Conservation (phyloP, 2,329 filamentous ascomycete species). For the Fusarium sp. region DNA sequence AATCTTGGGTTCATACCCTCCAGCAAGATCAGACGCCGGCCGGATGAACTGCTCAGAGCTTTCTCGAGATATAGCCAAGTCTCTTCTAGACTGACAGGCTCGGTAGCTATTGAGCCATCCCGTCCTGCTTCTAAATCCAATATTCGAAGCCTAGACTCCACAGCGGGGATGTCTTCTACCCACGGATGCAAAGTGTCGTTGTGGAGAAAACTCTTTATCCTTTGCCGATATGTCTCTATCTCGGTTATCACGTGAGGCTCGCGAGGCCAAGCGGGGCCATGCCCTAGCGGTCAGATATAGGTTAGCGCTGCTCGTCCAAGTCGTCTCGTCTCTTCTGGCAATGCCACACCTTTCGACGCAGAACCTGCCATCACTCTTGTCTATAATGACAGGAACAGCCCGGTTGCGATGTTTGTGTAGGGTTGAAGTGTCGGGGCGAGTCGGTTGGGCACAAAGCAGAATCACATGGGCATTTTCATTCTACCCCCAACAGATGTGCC, state of each 20-base stretch:
- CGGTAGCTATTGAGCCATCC: not conserved
- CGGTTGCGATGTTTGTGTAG: not conserved
- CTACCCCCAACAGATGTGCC: not conserved
- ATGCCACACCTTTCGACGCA: not conserved
- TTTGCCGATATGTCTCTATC: not conserved
- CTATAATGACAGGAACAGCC: not conserved
- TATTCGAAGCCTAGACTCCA: not conserved
- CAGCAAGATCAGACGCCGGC: not conserved
- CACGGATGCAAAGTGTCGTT: not conserved
- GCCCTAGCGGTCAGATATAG: not conserved
- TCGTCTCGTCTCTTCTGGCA: not conserved
- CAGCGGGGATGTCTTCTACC: not conserved
- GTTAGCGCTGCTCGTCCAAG: not conserved
- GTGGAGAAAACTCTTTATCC: not conserved
- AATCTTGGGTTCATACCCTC: not conserved
- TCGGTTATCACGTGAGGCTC: not conserved
- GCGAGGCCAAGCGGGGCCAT: not conserved
- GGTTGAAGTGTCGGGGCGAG: not conserved
- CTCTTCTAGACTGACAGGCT: not conserved
- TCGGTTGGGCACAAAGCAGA: not conserved
- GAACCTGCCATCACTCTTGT: not conserved
- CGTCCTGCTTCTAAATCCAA: not conserved
- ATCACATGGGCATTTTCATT: not conserved
- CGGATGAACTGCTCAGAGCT: not conserved
- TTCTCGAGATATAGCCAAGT: not conserved